These are phyloP conservation scores for Atkinsonella hypoxylon DNA, from an alignment of 2,329 filamentous ascomycete species.

Conservation along the genomic window DNA sequence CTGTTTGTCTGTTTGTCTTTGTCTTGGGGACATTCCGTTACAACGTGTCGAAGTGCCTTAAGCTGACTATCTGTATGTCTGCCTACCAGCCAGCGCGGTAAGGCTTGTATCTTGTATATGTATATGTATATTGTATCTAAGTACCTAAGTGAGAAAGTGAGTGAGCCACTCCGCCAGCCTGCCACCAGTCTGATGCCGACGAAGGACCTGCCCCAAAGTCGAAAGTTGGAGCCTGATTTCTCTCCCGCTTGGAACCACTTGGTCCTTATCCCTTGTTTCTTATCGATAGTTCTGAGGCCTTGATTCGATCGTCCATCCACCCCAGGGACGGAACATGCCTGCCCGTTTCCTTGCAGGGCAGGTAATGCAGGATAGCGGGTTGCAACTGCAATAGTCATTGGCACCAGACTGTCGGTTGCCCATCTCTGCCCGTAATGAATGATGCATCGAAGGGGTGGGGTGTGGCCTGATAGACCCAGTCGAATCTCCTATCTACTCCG, in stretches of 20 bases:
- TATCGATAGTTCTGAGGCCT: not conserved
- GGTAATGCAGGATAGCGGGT: slow-evolving; percentile 1
- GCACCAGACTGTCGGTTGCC: slow-evolving; percentile 12
- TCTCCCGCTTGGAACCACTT: not conserved
- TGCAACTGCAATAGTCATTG: slow-evolving; percentile 8
- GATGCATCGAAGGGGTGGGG: not conserved
- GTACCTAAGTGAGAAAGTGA: no score
- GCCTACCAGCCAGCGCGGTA: no score
- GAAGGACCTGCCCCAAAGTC: no score
- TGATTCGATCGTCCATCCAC: not conserved
- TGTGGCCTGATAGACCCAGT: not conserved
- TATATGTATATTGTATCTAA: no score
- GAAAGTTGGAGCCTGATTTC: not conserved
- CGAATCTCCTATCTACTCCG: not conserved
- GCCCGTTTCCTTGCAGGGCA: not conserved
- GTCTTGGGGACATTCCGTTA: no score
- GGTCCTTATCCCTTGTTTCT: not conserved
- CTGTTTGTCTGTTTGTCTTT: no score
- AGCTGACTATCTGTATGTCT: no score
- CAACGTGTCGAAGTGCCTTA: no score
- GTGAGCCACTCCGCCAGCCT: no score
- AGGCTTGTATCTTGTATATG: no score
- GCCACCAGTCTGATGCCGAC: no score
- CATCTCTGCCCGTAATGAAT: slow-evolving; percentile 1
- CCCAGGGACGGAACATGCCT: not conserved